These are phyloP conservation scores for Pestalotiopsis sp. DNA, from an alignment of 2,329 filamentous ascomycete genomes.

Conservation along the genomic window DNA sequence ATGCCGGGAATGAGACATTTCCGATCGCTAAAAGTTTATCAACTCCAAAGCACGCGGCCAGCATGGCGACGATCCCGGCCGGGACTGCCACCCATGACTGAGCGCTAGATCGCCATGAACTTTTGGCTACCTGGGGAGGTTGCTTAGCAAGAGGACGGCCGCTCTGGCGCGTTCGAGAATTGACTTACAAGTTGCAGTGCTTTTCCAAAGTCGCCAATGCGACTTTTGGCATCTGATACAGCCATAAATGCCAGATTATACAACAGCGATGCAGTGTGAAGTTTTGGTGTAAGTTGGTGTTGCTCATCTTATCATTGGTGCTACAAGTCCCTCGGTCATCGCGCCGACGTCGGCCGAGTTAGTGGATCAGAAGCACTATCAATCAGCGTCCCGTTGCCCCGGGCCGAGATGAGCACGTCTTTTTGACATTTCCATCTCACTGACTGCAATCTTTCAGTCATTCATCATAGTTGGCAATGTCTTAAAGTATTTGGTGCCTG, in stretches of 20 bases:
- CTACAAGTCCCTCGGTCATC: not conserved
- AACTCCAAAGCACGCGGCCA: conserved; percentile 46
- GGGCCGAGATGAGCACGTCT: not conserved
- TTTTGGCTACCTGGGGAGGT: conserved; percentile 17
- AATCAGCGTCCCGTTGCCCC: not conserved
- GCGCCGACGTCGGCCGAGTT: not conserved
- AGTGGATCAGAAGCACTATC: not conserved
- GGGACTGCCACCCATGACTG: conserved; percentile 55
- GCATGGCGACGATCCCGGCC: conserved; percentile 40
- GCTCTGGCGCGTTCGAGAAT: not conserved
- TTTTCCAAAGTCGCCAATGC: not conserved
- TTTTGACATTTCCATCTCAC: not conserved
- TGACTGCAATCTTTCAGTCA: not conserved
- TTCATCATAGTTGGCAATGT: not conserved
- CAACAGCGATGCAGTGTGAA: not conserved
- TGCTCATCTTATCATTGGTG: not conserved
- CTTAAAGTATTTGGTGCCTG: not conserved
- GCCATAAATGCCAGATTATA: not conserved
- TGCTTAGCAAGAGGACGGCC: not conserved
- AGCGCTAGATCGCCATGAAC: conserved; percentile 26
- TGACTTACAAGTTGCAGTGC: conserved; percentile 10
- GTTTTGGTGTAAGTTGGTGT: not conserved
- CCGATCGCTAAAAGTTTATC: conserved; percentile 46
- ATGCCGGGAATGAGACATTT: conserved; percentile 59
- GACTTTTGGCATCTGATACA: not conserved